Percentiles rank a stretch among this genome's conserved stretches.
Conservation (phyloP, 345 rosid species). For the Lumnitzera racemosa region DNA sequence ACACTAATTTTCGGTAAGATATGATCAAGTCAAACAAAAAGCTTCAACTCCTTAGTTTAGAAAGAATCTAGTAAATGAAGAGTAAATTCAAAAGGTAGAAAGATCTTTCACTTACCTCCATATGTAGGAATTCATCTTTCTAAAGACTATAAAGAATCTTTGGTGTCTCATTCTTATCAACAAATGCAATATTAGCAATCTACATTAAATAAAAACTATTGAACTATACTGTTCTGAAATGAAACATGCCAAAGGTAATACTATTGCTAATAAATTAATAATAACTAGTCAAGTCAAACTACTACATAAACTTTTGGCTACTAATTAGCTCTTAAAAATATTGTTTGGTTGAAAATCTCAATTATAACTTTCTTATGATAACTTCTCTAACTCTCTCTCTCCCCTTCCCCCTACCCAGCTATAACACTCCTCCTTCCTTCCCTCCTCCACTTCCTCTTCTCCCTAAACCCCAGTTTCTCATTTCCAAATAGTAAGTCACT, state of each 20-base stretch:
- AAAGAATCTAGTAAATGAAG: not conserved
- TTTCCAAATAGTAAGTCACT: no score
- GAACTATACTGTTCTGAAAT: no score
- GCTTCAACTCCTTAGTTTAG: not conserved
- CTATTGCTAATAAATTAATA: conserved; percentile 6
- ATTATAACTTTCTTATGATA: no score
- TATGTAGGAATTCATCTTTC: conserved; percentile 72
- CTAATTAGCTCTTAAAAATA: no score
- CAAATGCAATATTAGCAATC: conserved; percentile 59
- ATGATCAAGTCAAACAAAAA: not conserved
- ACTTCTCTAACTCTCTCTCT: no score
- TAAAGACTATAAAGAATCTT: conserved; percentile 62
- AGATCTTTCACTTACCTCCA: conserved; percentile 52
- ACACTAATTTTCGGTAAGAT: conserved; percentile 51
- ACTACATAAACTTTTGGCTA: not conserved
- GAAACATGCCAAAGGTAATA: not conserved
- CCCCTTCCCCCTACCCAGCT: no score
- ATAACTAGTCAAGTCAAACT: not conserved
- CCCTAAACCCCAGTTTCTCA: no score
- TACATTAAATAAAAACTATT: conserved; percentile 12
- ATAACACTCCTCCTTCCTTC: not conserved
- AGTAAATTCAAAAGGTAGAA: not conserved
- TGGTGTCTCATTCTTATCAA: conserved; percentile 58
- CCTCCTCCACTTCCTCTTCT: not conserved
- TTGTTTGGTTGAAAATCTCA: no score